A percentile compares a stretch with the other conserved stretches of the same genome.
Conservation (phyloP, 2,329 filamentous ascomycete species). For the Ophiostoma tasmaniense region DNA sequence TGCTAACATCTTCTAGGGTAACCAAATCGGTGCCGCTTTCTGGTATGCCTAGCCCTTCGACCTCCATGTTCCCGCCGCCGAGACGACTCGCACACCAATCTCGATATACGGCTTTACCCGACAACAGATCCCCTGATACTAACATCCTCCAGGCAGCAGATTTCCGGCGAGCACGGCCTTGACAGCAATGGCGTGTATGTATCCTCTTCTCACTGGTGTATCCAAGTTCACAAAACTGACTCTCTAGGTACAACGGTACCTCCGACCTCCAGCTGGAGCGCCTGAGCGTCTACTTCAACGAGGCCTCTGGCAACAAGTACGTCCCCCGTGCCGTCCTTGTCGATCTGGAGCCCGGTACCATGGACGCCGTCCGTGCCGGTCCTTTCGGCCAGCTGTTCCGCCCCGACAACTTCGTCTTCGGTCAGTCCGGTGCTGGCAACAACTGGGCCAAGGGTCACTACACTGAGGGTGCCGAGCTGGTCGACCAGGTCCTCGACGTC, state of each 20-base stretch:
- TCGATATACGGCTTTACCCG: neutral
- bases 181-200: slow-evolving; percentile 93
- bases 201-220: neutral
- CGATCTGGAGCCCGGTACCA: slow-evolving; percentile 98
- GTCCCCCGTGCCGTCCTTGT: slow-evolving; percentile 98
- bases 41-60: slow-evolving; percentile 51
- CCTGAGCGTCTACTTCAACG: slow-evolving; percentile 62
- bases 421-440: slow-evolving; percentile 99
- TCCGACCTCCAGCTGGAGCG: slow-evolving; percentile 99
- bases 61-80: neutral
- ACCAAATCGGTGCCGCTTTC: slow-evolving; percentile 99
- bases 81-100: neutral
- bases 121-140: neutral
- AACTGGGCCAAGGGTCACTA: slow-evolving; percentile 99
- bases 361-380: slow-evolving; percentile 97
- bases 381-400: slow-evolving; percentile 99
- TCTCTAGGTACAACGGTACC: slow-evolving; percentile 81
- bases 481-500: slow-evolving; percentile 96
- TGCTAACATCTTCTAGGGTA: slow-evolving; percentile 57
- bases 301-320: slow-evolving; percentile 94
- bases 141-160: slow-evolving; percentile 54
- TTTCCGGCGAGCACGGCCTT: slow-evolving; percentile 88
- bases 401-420: slow-evolving; percentile 99
- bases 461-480: slow-evolving; percentile 98
- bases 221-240: neutral